These are phyloP conservation scores for Neltuma alba DNA, from an alignment of 306 rosid species.

Conservation along the genomic window DNA sequence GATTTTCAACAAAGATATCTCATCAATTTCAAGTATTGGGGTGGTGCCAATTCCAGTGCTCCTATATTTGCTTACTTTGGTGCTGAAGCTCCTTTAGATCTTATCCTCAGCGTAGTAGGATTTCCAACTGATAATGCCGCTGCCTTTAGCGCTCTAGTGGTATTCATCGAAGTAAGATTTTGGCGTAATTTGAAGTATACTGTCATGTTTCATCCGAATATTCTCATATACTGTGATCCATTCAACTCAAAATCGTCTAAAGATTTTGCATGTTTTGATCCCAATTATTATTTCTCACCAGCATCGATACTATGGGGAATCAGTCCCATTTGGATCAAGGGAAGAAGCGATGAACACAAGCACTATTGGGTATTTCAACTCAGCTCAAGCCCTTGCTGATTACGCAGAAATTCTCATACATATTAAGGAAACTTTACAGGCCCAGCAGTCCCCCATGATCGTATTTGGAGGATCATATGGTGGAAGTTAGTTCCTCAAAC, in stretches of 20 bases:
- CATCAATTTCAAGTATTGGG: constrained; percentile 62
- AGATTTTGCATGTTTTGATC: neutral
- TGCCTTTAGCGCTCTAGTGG: constrained; percentile 51
- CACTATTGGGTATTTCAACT: constrained; percentile 63
- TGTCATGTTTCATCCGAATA: neutral
- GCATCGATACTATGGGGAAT: constrained; percentile 70
- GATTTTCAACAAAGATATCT: constrained; percentile 59
- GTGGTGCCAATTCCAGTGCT: constrained; percentile 48
- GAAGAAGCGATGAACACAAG: constrained; percentile 54
- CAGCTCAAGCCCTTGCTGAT: constrained; percentile 67
- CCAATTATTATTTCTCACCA: neutral
- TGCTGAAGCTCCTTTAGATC: constrained; percentile 54
- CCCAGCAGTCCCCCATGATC: constrained; percentile 58
- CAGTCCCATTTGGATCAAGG: constrained; percentile 63
- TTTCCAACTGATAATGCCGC: constrained; percentile 53
- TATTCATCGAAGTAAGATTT: constrained; percentile 54
- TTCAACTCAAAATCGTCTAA: neutral
- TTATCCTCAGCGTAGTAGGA: constrained; percentile 23
- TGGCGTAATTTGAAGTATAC: neutral
- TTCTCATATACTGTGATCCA: neutral
- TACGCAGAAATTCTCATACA: constrained; percentile 56
- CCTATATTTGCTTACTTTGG: constrained; percentile 68
- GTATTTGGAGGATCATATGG: constrained; percentile 72
- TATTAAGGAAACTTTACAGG: constrained; percentile 41
- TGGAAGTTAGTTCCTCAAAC: constrained; percentile 53